phyloP scores from a whole-genome alignment of 108 stramenopile genomes.

The Chaetoceros muelleri region DNA sequence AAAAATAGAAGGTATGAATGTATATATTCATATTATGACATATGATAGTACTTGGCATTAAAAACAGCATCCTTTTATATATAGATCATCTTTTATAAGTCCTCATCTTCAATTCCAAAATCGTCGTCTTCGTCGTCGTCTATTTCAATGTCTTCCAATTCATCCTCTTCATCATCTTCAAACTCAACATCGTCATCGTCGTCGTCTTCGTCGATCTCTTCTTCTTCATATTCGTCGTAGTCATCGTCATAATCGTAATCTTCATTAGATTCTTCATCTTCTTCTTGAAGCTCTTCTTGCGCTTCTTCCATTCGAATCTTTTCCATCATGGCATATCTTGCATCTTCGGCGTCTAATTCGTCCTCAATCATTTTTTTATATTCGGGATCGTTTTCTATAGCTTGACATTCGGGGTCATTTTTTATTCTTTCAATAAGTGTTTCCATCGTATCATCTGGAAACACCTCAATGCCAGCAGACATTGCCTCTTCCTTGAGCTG shows the following conservation, averaged over 20 bases:
- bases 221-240: constrained; percentile 7
- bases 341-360: constrained; percentile 22
- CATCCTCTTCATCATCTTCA: constrained; percentile 2
- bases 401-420: constrained; percentile 12
- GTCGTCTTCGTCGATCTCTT: constrained; percentile 11
- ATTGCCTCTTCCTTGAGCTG: background rate
- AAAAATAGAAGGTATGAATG: too few relatives aligned
- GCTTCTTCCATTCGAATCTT: constrained; percentile 4
- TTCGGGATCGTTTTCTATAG: constrained; percentile 24
- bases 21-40: too few relatives aligned
- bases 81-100: constrained; percentile 26
- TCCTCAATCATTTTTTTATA: constrained; percentile 18
- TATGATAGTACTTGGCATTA: too few relatives aligned
- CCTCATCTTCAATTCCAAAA: constrained; percentile 21
- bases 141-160: constrained; percentile 1
- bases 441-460: background rate
- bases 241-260: constrained; percentile 7
- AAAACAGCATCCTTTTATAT: too few relatives aligned
- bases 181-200: constrained; percentile 18
- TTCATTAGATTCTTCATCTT: constrained; percentile 4
- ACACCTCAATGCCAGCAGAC: background rate
- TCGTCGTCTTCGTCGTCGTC: constrained; percentile 8
- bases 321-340: constrained; percentile 13
- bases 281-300: constrained; percentile 4
- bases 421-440: constrained; percentile 9